Evolutionary conservation across 331 rosid genomes (phyloP).

Genomic region (Stylosanthes scabra): DNA sequence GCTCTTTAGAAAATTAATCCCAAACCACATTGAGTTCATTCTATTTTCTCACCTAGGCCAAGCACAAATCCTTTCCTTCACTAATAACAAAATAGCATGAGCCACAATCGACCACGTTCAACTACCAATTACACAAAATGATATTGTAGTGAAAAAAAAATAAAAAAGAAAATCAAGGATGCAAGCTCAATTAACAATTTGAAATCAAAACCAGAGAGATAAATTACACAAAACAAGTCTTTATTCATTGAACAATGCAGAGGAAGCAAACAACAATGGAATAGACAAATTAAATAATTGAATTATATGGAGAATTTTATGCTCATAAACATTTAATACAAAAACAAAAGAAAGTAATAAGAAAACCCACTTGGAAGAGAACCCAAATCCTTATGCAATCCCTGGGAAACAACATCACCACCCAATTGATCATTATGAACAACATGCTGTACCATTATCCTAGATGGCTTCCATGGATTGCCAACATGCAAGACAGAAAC

Average conservation of each 20-base stretch:
- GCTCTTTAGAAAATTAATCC: conserved; percentile 1
- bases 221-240: background rate
- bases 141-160: background rate
- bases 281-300: conserved; percentile 22
- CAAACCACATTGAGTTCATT: conserved; percentile 1
- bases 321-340: conserved; percentile 7
- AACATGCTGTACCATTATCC: conserved; percentile 39
- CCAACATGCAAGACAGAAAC: conserved; percentile 21
- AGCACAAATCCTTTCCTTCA: conserved; percentile 12
- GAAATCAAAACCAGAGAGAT: background rate
- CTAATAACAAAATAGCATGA: conserved; percentile 9
- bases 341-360: background rate
- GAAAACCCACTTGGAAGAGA: conserved; percentile 57
- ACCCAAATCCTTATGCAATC: conserved; percentile 47
- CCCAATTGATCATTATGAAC: conserved; percentile 43
- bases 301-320: background rate
- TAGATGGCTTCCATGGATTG: conserved; percentile 30
- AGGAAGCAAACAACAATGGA: conserved; percentile 16
- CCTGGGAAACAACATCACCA: conserved; percentile 45
- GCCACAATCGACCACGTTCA: conserved; percentile 26
- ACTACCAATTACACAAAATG: background rate
- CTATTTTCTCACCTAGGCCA: conserved; percentile 4
- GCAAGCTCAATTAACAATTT: conserved; percentile 10
- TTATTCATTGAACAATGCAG: conserved; percentile 20
- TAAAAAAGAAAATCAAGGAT: too few relatives aligned